Evolutionary conservation across 2,329 filamentous ascomycete species (phyloP).

Genomic region (Plectosphaerella plurivora): DNA sequence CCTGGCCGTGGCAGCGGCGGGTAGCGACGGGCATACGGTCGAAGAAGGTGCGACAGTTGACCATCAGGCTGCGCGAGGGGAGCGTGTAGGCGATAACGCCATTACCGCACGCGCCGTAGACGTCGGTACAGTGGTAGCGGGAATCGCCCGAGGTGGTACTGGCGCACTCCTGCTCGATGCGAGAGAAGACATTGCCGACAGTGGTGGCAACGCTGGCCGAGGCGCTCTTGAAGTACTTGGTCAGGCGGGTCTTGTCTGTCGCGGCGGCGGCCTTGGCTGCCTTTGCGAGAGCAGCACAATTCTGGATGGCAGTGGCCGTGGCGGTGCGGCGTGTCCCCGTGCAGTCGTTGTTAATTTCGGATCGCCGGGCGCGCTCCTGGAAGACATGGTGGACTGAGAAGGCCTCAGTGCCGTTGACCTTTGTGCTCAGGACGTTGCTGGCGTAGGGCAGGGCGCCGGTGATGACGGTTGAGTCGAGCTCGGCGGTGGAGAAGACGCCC

Average conservation of each 20-base stretch:
- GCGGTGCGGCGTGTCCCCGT: constrained; percentile 34
- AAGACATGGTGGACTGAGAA: constrained; percentile 39
- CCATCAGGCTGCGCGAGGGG: not conserved
- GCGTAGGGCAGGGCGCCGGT: constrained; percentile 45
- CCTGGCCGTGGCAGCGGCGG: constrained; percentile 45
- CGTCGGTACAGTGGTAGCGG: constrained; percentile 55
- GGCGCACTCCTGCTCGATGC: constrained; percentile 49
- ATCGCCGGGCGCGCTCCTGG: constrained; percentile 36
- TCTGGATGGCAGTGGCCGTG: constrained; percentile 41
- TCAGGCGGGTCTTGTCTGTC: constrained; percentile 31
- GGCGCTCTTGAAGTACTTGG: constrained; percentile 61
- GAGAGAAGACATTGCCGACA: constrained; percentile 45
- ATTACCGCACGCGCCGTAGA: constrained; percentile 24
- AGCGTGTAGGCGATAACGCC: constrained; percentile 1
- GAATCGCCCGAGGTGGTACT: constrained; percentile 42
- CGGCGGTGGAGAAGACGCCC: constrained; percentile 50
- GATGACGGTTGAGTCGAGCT: constrained; percentile 41
- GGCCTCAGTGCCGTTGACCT: constrained; percentile 50
- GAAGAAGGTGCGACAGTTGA: not conserved
- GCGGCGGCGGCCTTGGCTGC: constrained; percentile 12
- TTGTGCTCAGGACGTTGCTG: constrained; percentile 50
- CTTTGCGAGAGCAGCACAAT: constrained; percentile 45
- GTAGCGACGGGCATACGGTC: constrained; percentile 43
- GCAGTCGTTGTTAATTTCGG: constrained; percentile 45
- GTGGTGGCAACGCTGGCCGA: constrained; percentile 26